Base-by-base conservation (phyloP, 495 filamentous ascomycete species). In the Aspergillus haitiensis region DNA sequence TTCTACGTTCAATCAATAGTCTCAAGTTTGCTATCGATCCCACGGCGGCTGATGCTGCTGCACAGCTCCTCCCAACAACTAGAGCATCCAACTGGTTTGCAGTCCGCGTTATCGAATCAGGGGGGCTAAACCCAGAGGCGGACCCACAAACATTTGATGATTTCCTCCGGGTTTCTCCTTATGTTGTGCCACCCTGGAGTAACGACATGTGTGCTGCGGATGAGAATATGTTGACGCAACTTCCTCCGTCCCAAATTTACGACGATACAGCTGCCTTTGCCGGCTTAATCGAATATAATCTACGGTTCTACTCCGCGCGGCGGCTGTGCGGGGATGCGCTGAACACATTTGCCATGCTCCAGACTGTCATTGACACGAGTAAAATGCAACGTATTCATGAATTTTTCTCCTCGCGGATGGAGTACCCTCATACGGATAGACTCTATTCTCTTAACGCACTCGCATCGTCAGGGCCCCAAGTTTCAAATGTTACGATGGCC, bases 51-150 rank as follows among this genome's bases (percentile, higher is more conserved):
- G 37, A 59, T 2, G 54, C 60, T 7, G 39, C 58, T 3, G 55
- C 61, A 33, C 61, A 62, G 5, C 64, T 67, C 12, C 40, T 64
- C 7, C 68, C 69, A 32, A 76, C 70, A 7, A 66, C 64, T 21
- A 76, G 65, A 33, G 65, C 68, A 5, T 74, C 72, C 62, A 81
- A 86, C 54, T 76, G 76, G 58, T 65, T 84, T 39, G 70, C 82
- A 21, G 60, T 78, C n/a, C 81, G 82, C 11, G 59, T 84, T 27
- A n/a, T 86, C 5, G 78, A 85, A 55, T 78, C 78, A 6, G 74
- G 72, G 34, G 70, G 72, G 12, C 42, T 82, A 11, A 53, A 73
- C 2, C 61, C 74, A 1, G 70, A 73, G 15, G 66, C 69, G 16
- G 75, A 77, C 36, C 78, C 81, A 15, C 59, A 65, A 33, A 13